These are phyloP conservation scores for Coemansia furcata DNA, from an alignment of 192 early-diverging fungal species.

Conservation along the genomic window DNA sequence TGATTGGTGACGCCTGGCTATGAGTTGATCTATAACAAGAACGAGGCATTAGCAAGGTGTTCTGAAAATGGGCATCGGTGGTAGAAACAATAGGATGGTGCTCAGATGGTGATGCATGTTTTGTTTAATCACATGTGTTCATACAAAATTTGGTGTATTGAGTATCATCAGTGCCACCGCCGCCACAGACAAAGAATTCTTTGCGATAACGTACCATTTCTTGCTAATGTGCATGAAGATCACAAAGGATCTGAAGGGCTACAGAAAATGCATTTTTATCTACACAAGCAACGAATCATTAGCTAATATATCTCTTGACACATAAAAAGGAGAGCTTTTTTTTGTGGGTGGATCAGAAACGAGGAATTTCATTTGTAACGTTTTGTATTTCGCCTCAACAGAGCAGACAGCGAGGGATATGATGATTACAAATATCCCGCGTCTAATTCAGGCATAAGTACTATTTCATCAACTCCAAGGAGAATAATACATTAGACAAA, in stretches of 20 bases:
- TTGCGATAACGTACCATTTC: background rate
- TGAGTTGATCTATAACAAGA: background rate
- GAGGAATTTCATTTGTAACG: constrained; percentile 53
- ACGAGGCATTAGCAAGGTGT: background rate
- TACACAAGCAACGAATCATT: background rate
- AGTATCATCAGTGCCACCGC: constrained; percentile 51
- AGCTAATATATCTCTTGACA: background rate
- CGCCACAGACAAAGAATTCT: background rate
- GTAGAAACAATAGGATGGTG: background rate
- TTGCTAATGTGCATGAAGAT: background rate
- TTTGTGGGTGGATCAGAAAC: constrained; percentile 40
- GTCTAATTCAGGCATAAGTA: constrained; percentile 50
- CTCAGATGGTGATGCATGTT: constrained; percentile 57
- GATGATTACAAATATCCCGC: constrained; percentile 49
- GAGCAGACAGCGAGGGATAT: constrained; percentile 53
- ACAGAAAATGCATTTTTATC: background rate
- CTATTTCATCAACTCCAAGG: constrained; percentile 50
- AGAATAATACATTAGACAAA: no score
- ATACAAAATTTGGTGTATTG: constrained; percentile 24
- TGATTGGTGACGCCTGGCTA: no score
- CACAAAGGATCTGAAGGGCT: background rate
- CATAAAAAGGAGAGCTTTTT: background rate
- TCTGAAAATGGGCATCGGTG: background rate
- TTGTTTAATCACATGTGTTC: constrained; percentile 29
- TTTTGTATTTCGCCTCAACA: constrained; percentile 36